These are phyloP conservation scores for Jaenimonas drosophilae DNA, from an alignment of 208 protist species.

Conservation along the genomic window DNA sequence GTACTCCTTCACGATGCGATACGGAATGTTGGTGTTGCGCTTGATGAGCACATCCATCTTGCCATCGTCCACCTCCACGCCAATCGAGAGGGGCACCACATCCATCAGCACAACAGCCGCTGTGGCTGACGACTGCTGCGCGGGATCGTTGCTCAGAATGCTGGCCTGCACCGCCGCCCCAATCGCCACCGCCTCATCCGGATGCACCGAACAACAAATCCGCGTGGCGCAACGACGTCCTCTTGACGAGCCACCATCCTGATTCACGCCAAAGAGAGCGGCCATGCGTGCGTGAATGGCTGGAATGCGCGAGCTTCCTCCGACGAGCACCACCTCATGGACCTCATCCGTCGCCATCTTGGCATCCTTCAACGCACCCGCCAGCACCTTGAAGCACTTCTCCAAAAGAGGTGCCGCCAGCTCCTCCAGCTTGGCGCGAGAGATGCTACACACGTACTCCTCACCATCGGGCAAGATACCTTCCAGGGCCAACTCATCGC, in stretches of 20 bases:
- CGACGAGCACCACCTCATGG: conserved; percentile 92
- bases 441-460: conserved; percentile 94
- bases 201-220: conserved; percentile 91
- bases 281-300: conserved; percentile 89
- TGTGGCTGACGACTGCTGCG: conserved; percentile 58
- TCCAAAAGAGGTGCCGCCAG: conserved; percentile 79
- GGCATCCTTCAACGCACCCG: conserved; percentile 85
- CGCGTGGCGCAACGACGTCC: no score
- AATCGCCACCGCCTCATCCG: conserved; percentile 98
- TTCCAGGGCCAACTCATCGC: conserved; percentile 94
- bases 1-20: conserved; percentile 90
- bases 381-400: conserved; percentile 61
- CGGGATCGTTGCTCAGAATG: conserved; percentile 76
- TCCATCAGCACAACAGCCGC: conserved; percentile 95
- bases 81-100: conserved; percentile 94
- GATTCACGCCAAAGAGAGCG: conserved; percentile 61
- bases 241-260: no score
- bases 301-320: conserved; percentile 96
- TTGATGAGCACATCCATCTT: conserved; percentile 88
- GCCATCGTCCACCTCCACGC: conserved; percentile 93
- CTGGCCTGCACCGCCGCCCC: conserved; percentile 99
- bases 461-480: conserved; percentile 89
- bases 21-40: conserved; percentile 87
- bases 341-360: conserved; percentile 69
- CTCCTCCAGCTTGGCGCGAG: conserved; percentile 97